Evolutionary conservation across 78 protist genomes (phyloP), one percentile per base, ranked within the genome.

Genomic region (Planoprotostelium fungivorum): DNA sequence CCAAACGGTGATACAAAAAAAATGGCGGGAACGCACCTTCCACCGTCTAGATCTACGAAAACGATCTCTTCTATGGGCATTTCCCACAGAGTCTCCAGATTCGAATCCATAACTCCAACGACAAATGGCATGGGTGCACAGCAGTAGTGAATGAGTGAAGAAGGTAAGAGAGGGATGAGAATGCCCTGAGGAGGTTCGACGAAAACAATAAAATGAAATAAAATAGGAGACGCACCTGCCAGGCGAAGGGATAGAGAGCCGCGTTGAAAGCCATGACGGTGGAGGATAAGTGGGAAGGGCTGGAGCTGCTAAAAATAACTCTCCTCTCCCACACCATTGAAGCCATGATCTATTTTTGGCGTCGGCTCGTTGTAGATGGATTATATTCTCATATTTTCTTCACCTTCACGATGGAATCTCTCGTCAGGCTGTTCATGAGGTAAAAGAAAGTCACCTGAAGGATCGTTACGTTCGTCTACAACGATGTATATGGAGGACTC

Each of bases 61-160:
- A 51, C 73, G 31, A 51, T 16, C 16, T 51, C 73, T 51, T 51
- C 73, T 51, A 51, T 51, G 73, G 73, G 73, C 73, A 51, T 51
- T 16, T 51, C 73, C 73, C 73, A 51, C 31, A 51, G 73, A 51
- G 73, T 51, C 31, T 51, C 16, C 16, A 51, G 16, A 51, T 51
- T 51, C 34, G 92, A 89, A 36, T 92, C 93, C 36, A 92, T 89
- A 85, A 51, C 73, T 25, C 94, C 94, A 86, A 92, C 90, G 36
- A 93, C 90, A 84, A 93, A 93, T 38, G 95, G 95, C 95, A 93
- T 93, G 37, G 95, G 95, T 38, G 95, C 91, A 25, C 91, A 90
- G 86, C 89, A 85, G 73, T 89, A 93, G 87, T 93, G 92, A 84
- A 93, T 73, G 29, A 93, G 90, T 31, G 90, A 36, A 38, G 93